phyloP scores from a whole-genome alignment of 2,329 filamentous ascomycete genomes.

The Fusarium equiseti region DNA sequence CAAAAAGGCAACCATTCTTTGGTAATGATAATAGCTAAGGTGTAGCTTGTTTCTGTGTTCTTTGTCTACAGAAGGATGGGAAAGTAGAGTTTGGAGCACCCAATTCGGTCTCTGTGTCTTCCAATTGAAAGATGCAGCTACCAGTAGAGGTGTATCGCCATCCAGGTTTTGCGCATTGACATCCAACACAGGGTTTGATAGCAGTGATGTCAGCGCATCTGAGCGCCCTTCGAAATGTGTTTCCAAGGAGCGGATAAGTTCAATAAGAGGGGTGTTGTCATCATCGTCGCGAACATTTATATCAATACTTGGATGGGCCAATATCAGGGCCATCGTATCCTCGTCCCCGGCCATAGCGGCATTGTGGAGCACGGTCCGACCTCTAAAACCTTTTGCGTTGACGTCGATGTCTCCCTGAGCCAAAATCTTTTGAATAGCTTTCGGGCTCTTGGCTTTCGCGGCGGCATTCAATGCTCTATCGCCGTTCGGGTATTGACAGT shows the following conservation, averaged over 20 bases:
- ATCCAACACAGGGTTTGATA: not conserved
- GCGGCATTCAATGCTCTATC: not conserved
- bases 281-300: not conserved
- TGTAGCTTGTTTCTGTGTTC: not conserved
- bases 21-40: too few relatives aligned
- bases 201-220: not conserved
- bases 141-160: not conserved
- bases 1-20: too few relatives aligned
- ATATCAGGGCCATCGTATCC: not conserved
- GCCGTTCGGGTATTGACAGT: accelerated
- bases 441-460: accelerated
- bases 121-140: not conserved
- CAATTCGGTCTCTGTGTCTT: too few relatives aligned
- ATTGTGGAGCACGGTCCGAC: not conserved
- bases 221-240: accelerated
- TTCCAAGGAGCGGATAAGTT: not conserved
- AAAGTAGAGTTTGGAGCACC: not conserved
- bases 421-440: accelerated
- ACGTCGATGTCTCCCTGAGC: accelerated
- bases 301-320: not conserved
- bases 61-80: accelerated
- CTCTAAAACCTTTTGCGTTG: not conserved
- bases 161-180: not conserved
- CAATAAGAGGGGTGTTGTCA: not conserved
- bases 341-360: not conserved